These are phyloP conservation scores for Jimgerdemannia flammicorona DNA, from an alignment of 192 early-diverging fungal genomes.

Conservation along the genomic window DNA sequence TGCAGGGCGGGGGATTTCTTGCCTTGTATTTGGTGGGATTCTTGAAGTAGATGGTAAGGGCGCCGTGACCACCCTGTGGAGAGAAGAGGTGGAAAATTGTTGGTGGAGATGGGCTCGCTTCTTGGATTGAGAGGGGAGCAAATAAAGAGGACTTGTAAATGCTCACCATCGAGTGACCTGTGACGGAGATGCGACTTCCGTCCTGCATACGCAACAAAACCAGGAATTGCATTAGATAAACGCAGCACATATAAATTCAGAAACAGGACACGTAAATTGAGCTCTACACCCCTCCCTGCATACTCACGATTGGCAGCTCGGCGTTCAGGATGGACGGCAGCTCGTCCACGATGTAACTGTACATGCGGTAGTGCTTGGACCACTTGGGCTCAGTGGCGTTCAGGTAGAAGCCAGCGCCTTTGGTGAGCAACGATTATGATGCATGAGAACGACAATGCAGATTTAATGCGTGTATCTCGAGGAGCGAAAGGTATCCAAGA, in stretches of 20 bases:
- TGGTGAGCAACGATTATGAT: slow-evolving; percentile 3
- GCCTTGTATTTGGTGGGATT: slow-evolving; percentile 66
- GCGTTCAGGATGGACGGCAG: slow-evolving; percentile 55
- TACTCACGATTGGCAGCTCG: slow-evolving; percentile 56
- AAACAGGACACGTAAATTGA: background rate
- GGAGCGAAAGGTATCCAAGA: background rate
- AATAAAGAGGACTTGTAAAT: too few relatives aligned
- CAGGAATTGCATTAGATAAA: background rate
- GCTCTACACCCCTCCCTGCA: background rate
- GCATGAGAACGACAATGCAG: background rate
- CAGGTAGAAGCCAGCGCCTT: slow-evolving; percentile 62
- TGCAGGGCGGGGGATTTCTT: background rate
- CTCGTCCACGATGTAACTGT: slow-evolving; percentile 75
- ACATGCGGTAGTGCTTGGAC: slow-evolving; percentile 78
- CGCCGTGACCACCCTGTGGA: slow-evolving; percentile 82
- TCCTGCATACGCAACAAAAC: slow-evolving; percentile 30
- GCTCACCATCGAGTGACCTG: slow-evolving; percentile 67
- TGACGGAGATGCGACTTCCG: slow-evolving; percentile 53
- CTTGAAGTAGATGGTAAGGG: slow-evolving; percentile 70
- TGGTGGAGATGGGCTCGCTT: too few relatives aligned
- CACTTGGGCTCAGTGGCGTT: slow-evolving; percentile 78
- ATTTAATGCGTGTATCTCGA: background rate
- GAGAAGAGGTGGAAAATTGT: background rate
- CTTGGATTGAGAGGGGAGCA: too few relatives aligned
- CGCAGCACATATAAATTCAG: background rate